Evolutionary conservation across 306 rosid species (phyloP), one percentile per base, ranked within the genome.

Genomic region (Prunus mume): DNA sequence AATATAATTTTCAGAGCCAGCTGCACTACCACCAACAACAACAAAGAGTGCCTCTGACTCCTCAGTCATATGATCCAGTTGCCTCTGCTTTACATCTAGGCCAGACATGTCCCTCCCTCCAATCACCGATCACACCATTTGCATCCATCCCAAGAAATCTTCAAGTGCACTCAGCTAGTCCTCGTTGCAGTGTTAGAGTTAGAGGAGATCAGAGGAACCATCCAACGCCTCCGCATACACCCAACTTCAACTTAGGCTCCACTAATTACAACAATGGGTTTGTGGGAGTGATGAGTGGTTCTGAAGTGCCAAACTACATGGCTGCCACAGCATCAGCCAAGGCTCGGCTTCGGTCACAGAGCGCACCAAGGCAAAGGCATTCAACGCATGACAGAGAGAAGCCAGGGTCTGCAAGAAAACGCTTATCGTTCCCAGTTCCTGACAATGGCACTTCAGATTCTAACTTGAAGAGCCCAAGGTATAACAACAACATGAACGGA

Each of bases 271-370:
- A 22, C 43, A 65, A 55, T 4, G 65, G 13, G n/a, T n/a, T n/a
- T 5, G 13, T 56, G 66, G 52, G 54, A 11, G 73, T 6, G 38
- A 49, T 47, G 13, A 47, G 51, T 47, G 15, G 41, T 24, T 10
- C 18, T 52, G 73, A 68, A 46, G 77, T 73, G 56, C 87, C 86
- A 11, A 88, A 82, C 72, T 86, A 88, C 84, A 88, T 86, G 90
- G 83, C 86, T 19, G 77, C 87, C 25, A 88, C 92, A 49, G 89
- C 85, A 15, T 88, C 92, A 17, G 85, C 87, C 30, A 79, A 66
- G 73, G 90, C 90, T 15, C 79, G 92, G 67, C 15, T 61, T 63
- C 80, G 91, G 61, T 84, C 92, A 13, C 82, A 63, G 3, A 86
- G 92, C 22, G 85, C 82, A 2, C 89, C 91, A 1, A 85, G 70